These are phyloP conservation scores for Taphrina confusa DNA, from an alignment of 1,139 yeast species.

Conservation along the genomic window DNA sequence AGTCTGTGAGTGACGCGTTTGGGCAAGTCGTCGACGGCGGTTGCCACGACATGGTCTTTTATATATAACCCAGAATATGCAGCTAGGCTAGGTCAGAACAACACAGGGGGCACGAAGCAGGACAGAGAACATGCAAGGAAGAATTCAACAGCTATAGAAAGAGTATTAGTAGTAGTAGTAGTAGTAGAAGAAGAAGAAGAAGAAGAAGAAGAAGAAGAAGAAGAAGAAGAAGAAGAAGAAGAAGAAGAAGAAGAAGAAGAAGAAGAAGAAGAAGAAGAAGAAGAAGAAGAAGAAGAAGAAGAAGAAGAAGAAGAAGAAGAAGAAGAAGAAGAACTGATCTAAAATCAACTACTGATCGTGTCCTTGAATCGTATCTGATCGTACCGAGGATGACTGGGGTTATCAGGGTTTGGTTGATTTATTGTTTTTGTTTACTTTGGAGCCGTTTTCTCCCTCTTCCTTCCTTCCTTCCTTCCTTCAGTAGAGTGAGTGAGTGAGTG, in stretches of 20 bases:
- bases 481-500: too few relatives aligned
- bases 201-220: neutral
- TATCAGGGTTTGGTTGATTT: neutral
- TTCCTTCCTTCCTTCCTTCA: neutral
- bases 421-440: neutral
- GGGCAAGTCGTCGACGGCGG: constrained; percentile 27
- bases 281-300: neutral
- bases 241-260: neutral
- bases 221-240: neutral
- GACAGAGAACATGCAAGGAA: too few relatives aligned
- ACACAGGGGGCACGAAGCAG: too few relatives aligned
- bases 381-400: neutral
- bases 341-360: too few relatives aligned
- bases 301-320: neutral
- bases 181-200: neutral
- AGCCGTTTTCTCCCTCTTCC: neutral
- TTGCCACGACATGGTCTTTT: constrained; percentile 24
- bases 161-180: neutral
- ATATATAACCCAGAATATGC: too few relatives aligned
- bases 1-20: constrained; percentile 38
- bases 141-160: too few relatives aligned
- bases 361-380: too few relatives aligned
- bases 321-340: neutral
- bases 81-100: too few relatives aligned
- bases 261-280: too few relatives aligned